Percentiles rank a stretch among this genome's conserved stretches.
Conservation (phyloP, 352 stramenopile species). For the Peronospora belbahrii region DNA sequence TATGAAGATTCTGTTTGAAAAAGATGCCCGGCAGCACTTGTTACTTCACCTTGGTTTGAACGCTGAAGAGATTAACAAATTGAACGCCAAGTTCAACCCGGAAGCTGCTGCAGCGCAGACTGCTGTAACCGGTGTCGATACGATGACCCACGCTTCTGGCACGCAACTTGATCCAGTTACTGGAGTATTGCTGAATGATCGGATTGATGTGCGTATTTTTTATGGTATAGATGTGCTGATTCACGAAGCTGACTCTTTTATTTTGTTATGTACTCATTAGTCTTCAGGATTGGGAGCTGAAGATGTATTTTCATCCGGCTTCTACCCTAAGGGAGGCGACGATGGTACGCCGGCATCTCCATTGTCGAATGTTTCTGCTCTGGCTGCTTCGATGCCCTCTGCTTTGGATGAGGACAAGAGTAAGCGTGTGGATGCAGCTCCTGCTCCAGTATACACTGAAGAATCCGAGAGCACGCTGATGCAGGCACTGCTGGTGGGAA, state of each 20-base stretch:
- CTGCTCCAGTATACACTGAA: conserved; percentile 73
- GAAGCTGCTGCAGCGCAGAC: conserved; percentile 16
- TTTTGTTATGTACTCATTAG: conserved; percentile 19
- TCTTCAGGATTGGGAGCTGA: conserved; percentile 47
- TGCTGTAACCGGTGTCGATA: conserved; percentile 4
- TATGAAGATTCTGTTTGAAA: conserved; percentile 93
- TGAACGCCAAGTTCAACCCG: conserved; percentile 76
- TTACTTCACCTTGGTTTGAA: conserved; percentile 93
- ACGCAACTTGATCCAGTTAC: conserved; percentile 38
- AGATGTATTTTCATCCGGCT: conserved; percentile 72
- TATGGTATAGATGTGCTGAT: not conserved
- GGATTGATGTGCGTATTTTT: conserved; percentile 60
- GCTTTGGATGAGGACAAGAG: conserved; percentile 59
- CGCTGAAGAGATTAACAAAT: conserved; percentile 84
- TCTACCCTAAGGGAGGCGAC: conserved; percentile 36
- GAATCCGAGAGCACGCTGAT: conserved; percentile 91
- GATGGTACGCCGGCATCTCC: conserved; percentile 27
- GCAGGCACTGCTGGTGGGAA: conserved; percentile 93
- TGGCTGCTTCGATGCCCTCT: conserved; percentile 40
- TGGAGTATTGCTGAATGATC: conserved; percentile 45
- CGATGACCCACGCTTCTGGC: conserved; percentile 10
- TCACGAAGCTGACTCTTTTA: conserved; percentile 3
- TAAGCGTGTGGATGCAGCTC: conserved; percentile 56
- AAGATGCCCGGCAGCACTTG: conserved; percentile 91
- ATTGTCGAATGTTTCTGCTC: conserved; percentile 40